A percentile compares a stretch with the other conserved stretches of the same genome.
Evolutionary conservation across 371 early-diverging fungal genomes (phyloP).

Genomic region (Choanephora cucurbitarum): DNA sequence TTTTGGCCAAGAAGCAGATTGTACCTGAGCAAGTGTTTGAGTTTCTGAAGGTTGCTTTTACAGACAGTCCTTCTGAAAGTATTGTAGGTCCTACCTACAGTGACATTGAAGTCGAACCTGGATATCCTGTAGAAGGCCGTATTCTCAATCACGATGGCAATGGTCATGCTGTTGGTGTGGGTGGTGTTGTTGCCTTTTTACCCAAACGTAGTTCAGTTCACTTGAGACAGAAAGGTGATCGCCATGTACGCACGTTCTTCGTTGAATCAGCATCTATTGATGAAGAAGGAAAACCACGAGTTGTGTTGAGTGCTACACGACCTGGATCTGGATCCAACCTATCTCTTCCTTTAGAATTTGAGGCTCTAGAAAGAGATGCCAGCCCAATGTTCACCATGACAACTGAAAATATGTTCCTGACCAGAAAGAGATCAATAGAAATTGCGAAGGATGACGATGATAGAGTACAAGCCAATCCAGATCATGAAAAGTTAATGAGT

Average conservation of each 20-base stretch:
- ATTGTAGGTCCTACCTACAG: conserved; percentile 47
- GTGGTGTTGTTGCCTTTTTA: conserved; percentile 66
- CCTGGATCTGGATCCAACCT: too few relatives aligned
- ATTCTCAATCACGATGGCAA: conserved; percentile 50
- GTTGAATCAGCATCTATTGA: conserved; percentile 64
- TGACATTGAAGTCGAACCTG: conserved; percentile 32
- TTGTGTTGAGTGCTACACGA: conserved; percentile 16
- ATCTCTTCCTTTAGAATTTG: too few relatives aligned
- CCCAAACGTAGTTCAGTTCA: conserved; percentile 35
- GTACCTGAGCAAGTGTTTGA: conserved; percentile 42
- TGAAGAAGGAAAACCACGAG: conserved; percentile 61
- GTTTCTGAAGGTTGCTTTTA: conserved; percentile 26
- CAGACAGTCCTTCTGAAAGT: conserved; percentile 10
- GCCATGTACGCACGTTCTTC: conserved; percentile 59
- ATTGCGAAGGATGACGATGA: conserved; percentile 11
- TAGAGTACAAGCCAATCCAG: conserved; percentile 14
- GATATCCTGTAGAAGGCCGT: conserved; percentile 68
- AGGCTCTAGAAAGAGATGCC: too few relatives aligned
- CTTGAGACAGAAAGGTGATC: conserved; percentile 23
- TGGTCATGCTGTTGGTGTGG: conserved; percentile 65
- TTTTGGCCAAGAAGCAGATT: conserved; percentile 36
- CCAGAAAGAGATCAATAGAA: conserved; percentile 15
- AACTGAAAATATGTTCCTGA: conserved; percentile 27
- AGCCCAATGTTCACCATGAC: background rate
- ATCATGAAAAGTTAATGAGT: conserved; percentile 25